A percentile compares a stretch with the other conserved stretches of the same genome.
Evolutionary conservation across 345 rosid species (phyloP).

Genomic region (Citrus reticulata): DNA sequence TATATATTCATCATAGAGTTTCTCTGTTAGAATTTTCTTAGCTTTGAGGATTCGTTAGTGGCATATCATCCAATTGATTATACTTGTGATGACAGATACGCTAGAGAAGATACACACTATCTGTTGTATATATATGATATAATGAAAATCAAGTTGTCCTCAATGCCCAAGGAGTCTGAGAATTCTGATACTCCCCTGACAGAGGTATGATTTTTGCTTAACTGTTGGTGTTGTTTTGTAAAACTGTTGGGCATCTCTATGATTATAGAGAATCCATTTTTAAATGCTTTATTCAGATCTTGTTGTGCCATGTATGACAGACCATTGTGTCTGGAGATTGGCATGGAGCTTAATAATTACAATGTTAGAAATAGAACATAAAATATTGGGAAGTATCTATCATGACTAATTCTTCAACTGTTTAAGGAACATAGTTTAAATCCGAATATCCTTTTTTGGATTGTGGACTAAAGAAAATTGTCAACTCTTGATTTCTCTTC

Average conservation of each 20-base stretch:
- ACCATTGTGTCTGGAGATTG: neutral
- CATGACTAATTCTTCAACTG: neutral
- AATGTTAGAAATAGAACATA: neutral
- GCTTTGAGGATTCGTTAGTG: neutral
- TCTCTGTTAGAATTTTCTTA: neutral
- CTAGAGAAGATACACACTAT: constrained; percentile 95
- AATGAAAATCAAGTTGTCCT: constrained; percentile 52
- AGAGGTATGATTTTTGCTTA: constrained; percentile 47
- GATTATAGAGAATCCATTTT: neutral
- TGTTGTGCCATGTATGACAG: neutral
- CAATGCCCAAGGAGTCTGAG: constrained; percentile 40
- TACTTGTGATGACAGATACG: constrained; percentile 61
- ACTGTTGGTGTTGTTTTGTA: neutral
- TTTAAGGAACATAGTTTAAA: neutral
- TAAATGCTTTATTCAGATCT: neutral
- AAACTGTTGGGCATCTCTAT: neutral
- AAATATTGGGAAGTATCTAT: neutral
- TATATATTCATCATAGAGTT: neutral
- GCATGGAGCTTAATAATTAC: neutral
- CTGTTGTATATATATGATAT: constrained; percentile 72
- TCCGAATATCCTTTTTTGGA: neutral
- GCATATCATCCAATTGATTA: constrained; percentile 5
- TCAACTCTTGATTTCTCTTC: neutral
- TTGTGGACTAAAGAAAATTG: neutral
- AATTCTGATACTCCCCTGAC: constrained; percentile 51